Conservation (phyloP, 192 early-diverging fungal species). For the Borealophlyctis nickersoniae region DNA sequence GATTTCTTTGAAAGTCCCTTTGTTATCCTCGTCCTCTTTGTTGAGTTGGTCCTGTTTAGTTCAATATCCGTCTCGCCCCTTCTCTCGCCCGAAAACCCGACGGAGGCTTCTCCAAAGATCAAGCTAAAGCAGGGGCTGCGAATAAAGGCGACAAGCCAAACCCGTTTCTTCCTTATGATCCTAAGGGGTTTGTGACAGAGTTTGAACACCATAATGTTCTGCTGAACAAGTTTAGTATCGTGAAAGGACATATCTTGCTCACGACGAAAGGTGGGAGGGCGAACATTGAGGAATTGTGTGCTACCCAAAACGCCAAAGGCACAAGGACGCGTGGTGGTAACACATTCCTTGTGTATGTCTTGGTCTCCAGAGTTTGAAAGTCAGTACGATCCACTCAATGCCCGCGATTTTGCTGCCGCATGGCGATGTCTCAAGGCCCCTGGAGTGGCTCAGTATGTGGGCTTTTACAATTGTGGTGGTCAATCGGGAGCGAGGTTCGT, state of each 20-base stretch:
- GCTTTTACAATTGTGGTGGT: constrained; percentile 42
- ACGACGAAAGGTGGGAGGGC: constrained; percentile 49
- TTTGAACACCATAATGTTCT: constrained; percentile 44
- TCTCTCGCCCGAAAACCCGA: constrained; percentile 29
- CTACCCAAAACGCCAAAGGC: no score
- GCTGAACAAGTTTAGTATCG: constrained; percentile 65
- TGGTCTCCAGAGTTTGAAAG: constrained; percentile 23
- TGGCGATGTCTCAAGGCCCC: constrained; percentile 10
- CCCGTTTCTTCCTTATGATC: constrained; percentile 37
- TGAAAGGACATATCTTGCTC: constrained; percentile 54
- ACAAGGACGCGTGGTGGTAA: not conserved
- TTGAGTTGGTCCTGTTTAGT: no score
- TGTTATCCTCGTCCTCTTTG: no score
- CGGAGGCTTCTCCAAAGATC: not conserved
- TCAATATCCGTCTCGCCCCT: constrained; percentile 34
- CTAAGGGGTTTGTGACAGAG: constrained; percentile 9
- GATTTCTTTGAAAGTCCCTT: no score
- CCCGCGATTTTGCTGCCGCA: constrained; percentile 25
- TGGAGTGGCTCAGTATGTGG: constrained; percentile 13
- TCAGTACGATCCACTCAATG: constrained; percentile 26
- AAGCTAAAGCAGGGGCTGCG: not conserved
- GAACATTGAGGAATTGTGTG: no score
- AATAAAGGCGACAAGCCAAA: constrained; percentile 2
- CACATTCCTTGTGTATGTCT: not conserved
- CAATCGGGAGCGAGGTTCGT: constrained; percentile 52